These are phyloP conservation scores for Eutypa lata DNA, from an alignment of 2,329 filamentous ascomycete species.

Conservation along the genomic window DNA sequence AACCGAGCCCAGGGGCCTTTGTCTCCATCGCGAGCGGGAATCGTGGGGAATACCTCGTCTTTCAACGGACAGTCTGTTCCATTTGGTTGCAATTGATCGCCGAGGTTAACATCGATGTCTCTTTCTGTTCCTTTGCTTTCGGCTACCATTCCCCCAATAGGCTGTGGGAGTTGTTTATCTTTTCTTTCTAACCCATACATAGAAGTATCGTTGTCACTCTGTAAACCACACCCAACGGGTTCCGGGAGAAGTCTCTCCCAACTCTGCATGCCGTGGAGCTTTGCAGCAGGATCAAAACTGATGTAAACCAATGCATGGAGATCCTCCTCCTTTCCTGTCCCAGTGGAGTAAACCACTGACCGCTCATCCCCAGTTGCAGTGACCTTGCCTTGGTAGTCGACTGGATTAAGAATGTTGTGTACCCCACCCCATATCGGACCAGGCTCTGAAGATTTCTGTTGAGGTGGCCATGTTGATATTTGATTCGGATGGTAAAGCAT, in stretches of 20 bases:
- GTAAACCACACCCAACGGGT: conserved; percentile 3
- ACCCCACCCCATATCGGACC: conserved; percentile 13
- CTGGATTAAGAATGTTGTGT: conserved; percentile 20
- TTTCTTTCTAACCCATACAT: neutral
- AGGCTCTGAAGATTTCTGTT: conserved; percentile 4
- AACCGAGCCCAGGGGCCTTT: conserved; percentile 9
- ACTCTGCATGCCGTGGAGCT: conserved; percentile 18
- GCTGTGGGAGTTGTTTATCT: too few species aligned
- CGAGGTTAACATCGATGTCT: neutral
- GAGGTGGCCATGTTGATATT: conserved; percentile 25
- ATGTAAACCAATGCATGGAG: conserved; percentile 23
- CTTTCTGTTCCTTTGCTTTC: conserved; percentile 2
- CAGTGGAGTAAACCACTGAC: conserved; percentile 24
- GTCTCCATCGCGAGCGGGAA: conserved; percentile 3
- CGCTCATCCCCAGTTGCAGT: conserved; percentile 23
- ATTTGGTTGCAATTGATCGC: conserved; percentile 6
- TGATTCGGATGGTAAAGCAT: conserved; percentile 17
- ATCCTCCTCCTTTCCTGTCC: conserved; percentile 11
- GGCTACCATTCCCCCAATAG: neutral
- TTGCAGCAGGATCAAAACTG: conserved; percentile 26
- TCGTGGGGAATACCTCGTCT: conserved; percentile 3
- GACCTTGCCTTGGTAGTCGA: conserved; percentile 12
- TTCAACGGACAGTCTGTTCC: neutral
- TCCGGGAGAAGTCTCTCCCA: conserved; percentile 16
- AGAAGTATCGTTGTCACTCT: neutral